phyloP scores from a whole-genome alignment of 441 rosid genomes.

The Pelargonium australe region DNA sequence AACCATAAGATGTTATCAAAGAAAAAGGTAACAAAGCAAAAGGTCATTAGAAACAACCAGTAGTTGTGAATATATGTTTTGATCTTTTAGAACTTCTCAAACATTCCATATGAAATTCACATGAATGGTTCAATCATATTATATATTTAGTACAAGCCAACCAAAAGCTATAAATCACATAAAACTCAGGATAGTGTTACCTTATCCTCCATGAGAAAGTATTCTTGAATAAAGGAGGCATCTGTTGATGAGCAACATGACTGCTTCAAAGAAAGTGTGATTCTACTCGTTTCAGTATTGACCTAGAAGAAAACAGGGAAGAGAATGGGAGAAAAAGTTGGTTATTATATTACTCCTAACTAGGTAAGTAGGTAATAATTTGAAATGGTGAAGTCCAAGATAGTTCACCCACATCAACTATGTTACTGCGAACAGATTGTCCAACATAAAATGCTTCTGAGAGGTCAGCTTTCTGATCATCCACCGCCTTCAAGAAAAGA shows the following conservation, averaged over 20 bases:
- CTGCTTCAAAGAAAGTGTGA: constrained; percentile 81
- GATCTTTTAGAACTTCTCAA: too few species aligned
- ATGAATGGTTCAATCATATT: not conserved
- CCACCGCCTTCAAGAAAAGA: constrained; percentile 46
- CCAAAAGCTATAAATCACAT: not conserved
- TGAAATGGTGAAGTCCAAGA: constrained; percentile 15
- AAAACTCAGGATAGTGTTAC: constrained; percentile 27
- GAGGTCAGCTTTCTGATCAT: constrained; percentile 58
- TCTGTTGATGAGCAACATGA: constrained; percentile 79
- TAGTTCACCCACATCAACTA: constrained; percentile 64
- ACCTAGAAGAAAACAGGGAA: constrained; percentile 46
- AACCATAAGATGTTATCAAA: not conserved
- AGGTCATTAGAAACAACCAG: not conserved
- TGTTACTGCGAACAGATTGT: constrained; percentile 88
- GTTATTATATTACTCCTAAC: constrained; percentile 18
- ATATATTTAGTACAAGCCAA: not conserved
- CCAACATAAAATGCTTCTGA: constrained; percentile 72
- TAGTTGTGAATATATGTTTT: not conserved
- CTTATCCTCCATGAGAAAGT: constrained; percentile 73
- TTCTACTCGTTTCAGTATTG: constrained; percentile 56
- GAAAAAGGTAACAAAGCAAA: not conserved
- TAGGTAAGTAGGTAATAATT: constrained; percentile 3
- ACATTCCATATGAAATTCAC: not conserved
- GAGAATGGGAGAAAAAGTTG: constrained; percentile 9
- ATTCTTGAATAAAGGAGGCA: constrained; percentile 73